Evolutionary conservation across 2,329 filamentous ascomycete genomes (phyloP), one percentile per base, ranked within the genome.

Genomic region (Calcarisporium arbuscula): DNA sequence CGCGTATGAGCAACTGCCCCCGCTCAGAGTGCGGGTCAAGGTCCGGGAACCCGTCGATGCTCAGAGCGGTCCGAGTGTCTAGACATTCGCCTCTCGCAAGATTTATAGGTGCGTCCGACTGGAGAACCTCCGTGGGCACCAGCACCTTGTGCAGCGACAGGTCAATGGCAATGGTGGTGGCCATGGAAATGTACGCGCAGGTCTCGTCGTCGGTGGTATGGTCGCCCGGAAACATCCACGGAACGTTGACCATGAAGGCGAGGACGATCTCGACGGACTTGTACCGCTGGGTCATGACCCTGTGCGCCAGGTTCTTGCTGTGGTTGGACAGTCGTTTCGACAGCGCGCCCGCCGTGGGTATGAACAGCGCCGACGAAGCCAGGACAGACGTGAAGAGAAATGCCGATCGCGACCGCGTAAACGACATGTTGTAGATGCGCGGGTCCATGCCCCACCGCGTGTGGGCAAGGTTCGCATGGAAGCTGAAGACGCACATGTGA

Each of bases 361-460:
- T 61, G 48, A 85, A 86, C 2, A 84, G 63, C 0, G 82, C 75
- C 2, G 82, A 79, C 4, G 77, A 76, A 2, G 81, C 77, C 46
- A 83, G 67, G 32, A 86, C 75, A 2, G 81, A 84, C 0, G 82
- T 85, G 47, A 83, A 80, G 3, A 86, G 63, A 49, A 85, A 85
- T 2, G 80, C 72, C 0, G 82, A 86, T 30, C 80, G 74, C 2
- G 69, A 68, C 12, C 80, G 76, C 4, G 82, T 78, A 46, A 84
- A 86, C 1, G 67, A 57, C 14, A 76, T 64, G 0, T 74, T 84
- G 47, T 85, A 82, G 5, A 85, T 61, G 11, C 71, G 53, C 2
- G 80, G 78, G 45, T 85, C 82, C 8, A 85, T 71, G 0, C 82
- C 82, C 82, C 82, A 86, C 52, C 82, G 63, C 0, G 82, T 86